phyloP scores from a whole-genome alignment of 164 flowering plant species.

The Macadamia tetraphylla region DNA sequence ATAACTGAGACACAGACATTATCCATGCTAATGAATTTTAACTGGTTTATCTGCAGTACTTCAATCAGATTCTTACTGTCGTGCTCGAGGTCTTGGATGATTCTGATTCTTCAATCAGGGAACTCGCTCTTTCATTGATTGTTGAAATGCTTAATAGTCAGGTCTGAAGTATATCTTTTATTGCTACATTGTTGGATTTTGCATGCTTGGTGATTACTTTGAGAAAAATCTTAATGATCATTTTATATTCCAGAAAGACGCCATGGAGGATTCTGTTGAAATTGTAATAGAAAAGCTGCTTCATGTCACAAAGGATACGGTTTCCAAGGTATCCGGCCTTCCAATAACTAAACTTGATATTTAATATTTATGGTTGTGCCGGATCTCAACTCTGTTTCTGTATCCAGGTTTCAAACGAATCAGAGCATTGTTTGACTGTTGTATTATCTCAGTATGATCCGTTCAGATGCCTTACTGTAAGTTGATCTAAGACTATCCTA shows the following conservation, averaged over 20 bases:
- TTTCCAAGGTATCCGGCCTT: slow-evolving; percentile 53
- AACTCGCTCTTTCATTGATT: slow-evolving; percentile 72
- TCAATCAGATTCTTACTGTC: slow-evolving; percentile 89
- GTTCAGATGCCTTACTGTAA: slow-evolving; percentile 77
- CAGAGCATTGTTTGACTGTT: slow-evolving; percentile 74
- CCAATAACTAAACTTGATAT: neutral
- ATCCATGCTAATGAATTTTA: neutral
- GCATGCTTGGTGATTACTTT: no score
- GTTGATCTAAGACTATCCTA: slow-evolving; percentile 14
- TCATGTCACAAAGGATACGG: slow-evolving; percentile 68
- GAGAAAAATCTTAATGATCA: neutral
- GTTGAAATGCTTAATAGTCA: slow-evolving; percentile 87
- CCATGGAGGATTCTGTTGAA: slow-evolving; percentile 94
- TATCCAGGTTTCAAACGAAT: slow-evolving; percentile 78
- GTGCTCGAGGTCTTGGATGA: slow-evolving; percentile 90
- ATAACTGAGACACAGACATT: no score
- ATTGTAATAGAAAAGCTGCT: slow-evolving; percentile 92
- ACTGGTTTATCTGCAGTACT: slow-evolving; percentile 57
- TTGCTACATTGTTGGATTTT: neutral
- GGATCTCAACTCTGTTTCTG: slow-evolving; percentile 10
- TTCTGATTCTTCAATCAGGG: slow-evolving; percentile 70
- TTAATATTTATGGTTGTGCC: slow-evolving; percentile 2
- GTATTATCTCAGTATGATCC: slow-evolving; percentile 82
- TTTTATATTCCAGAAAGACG: slow-evolving; percentile 52
- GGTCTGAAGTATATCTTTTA: slow-evolving; percentile 35